Evolutionary conservation across 78 protist species (phyloP), one percentile per base, ranked within the genome.

Genomic region (Anaeramoeba flamelloides): DNA sequence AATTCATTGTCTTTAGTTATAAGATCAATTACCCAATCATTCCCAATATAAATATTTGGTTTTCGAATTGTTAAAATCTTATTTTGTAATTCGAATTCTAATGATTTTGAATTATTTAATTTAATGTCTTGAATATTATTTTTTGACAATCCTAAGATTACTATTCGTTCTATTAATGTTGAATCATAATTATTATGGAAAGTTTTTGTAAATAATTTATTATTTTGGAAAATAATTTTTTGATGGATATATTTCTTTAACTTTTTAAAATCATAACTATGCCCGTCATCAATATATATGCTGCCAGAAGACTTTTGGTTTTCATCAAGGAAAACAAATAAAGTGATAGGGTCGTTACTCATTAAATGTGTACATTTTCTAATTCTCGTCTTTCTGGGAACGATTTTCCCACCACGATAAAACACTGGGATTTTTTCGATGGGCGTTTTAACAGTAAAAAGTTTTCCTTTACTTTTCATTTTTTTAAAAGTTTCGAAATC

Each of bases 321-420:
- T 4, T 40, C 2, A 8, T 83, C 83, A 30, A 90, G 85, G 0
- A 92, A 89, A 1, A 92, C 86, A 22, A 75, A 37, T 36, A 95
- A 84, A 0, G 98, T 94, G 86, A 74, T 86, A 34, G 97, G 97
- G 76, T 95, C 98, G 39, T 34, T 3, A n/a, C 0, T 41, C 96
- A 89, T 91, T 64, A 40, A 83, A 4, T 36, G 1, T 2, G 90
- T 32, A 30, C 86, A 2, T 41, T 96, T 87, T 37, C 98, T 84
- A 3, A 83, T 41, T 34, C 98, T 84, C 83, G 89, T 90, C 76
- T 83, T 53, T 74, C 82, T 77, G 2, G 95, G 86, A n/a, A 94
- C 8, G 79, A 95, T 81, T 33, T 86, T 38, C 38, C 98, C 98
- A 30, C 94, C 96, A 0, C 93, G 84, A 78, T 86, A 91, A 84